Evolutionary conservation across 306 rosid genomes (phyloP).

Genomic region (Begonia fuchsioides): DNA sequence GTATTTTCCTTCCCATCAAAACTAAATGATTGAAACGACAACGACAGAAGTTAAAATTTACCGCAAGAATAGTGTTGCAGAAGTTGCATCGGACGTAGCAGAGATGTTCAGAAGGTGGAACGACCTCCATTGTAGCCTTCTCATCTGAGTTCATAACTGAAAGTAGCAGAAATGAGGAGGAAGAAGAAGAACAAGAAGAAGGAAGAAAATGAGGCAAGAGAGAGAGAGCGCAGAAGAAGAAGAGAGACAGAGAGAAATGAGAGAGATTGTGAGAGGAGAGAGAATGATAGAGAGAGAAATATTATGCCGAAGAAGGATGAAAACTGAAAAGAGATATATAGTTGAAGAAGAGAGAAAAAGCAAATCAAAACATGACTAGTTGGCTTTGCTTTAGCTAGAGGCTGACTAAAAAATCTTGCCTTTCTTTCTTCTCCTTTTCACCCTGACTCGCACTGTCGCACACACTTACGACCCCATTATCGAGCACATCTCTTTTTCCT

Average conservation of each 20-base stretch:
- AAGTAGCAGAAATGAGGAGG: background rate
- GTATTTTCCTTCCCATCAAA: too few species aligned
- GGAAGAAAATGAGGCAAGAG: constrained; percentile 4
- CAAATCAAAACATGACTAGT: too few species aligned
- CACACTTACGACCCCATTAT: too few species aligned
- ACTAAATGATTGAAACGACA: too few species aligned
- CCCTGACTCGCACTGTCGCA: too few species aligned
- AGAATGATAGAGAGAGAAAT: too few species aligned
- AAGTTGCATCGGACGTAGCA: constrained; percentile 97
- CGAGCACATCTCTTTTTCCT: too few species aligned
- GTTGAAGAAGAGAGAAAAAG: constrained; percentile 11
- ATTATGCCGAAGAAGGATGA: constrained; percentile 4
- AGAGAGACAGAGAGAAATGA: background rate
- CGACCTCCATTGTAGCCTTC: constrained; percentile 54
- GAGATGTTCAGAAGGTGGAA: constrained; percentile 69
- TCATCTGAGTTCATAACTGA: constrained; percentile 35
- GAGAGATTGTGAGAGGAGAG: background rate
- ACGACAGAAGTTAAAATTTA: constrained; percentile 6
- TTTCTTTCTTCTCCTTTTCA: too few species aligned
- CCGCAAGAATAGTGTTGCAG: constrained; percentile 96
- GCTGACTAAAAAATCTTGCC: too few species aligned
- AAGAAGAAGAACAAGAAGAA: constrained; percentile 5
- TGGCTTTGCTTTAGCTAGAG: too few species aligned
- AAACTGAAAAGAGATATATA: background rate
- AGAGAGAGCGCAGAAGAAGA: constrained; percentile 2